A percentile compares a stretch with the other conserved stretches of the same genome.
These are phyloP conservation scores for Psidium friedrichsthalianum DNA, from an alignment of 345 rosid species.

Conservation along the genomic window DNA sequence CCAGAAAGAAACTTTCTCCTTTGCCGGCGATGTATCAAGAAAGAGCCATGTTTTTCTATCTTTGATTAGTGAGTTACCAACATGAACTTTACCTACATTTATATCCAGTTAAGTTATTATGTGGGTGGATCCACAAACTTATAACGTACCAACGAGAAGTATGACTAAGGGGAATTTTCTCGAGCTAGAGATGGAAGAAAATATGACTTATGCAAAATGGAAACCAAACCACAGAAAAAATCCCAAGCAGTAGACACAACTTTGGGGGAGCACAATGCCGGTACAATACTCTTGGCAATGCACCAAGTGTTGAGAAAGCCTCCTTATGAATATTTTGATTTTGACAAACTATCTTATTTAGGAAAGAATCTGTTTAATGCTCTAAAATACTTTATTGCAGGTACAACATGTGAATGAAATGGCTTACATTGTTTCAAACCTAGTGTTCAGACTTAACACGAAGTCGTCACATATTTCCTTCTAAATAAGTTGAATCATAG, in stretches of 20 bases:
- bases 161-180: too few species aligned
- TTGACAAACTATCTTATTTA: too few species aligned
- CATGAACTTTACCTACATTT: neutral
- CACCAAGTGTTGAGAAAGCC: neutral
- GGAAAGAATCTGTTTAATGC: too few species aligned
- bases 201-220: neutral
- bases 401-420: too few species aligned
- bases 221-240: neutral
- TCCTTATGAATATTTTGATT: too few species aligned
- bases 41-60: neutral
- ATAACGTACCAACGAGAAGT: neutral
- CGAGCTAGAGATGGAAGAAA: neutral
- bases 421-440: too few species aligned
- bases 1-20: neutral
- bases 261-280: neutral
- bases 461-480: too few species aligned
- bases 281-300: neutral
- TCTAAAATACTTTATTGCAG: too few species aligned
- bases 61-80: neutral
- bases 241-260: neutral
- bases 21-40: neutral
- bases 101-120: neutral
- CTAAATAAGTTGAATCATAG: too few species aligned
- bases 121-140: neutral
- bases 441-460: too few species aligned